Conservation (phyloP, 768 basidiomycete genomes). For the Lactarius pseudohatsudake region DNA sequence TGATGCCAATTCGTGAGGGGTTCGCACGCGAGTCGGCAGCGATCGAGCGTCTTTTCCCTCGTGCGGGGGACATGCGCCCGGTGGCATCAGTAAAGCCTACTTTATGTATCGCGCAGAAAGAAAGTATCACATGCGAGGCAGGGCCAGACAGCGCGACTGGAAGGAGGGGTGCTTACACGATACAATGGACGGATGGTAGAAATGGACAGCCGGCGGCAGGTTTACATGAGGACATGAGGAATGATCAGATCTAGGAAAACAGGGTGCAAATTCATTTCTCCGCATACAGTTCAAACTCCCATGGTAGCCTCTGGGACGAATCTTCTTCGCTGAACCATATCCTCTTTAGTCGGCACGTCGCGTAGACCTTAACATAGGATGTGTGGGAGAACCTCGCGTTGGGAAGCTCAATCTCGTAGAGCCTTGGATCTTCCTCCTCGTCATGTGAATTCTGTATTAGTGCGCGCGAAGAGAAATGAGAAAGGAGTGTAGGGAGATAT, state of each 20-base stretch:
- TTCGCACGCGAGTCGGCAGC: conserved; percentile 58
- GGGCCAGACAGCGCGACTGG: conserved; percentile 32
- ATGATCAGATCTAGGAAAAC: not conserved
- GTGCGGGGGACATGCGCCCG: conserved; percentile 19
- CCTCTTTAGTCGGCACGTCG: conserved; percentile 71
- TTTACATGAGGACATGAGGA: conserved; percentile 15
- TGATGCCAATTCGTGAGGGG: conserved; percentile 73
- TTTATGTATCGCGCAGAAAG: conserved; percentile 54
- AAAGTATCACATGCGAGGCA: conserved; percentile 56
- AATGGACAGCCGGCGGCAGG: conserved; percentile 6
- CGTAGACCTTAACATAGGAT: conserved; percentile 73
- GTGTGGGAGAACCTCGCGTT: conserved; percentile 61
- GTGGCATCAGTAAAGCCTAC: conserved; percentile 2
- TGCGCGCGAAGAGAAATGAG: conserved; percentile 57
- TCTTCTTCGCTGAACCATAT: conserved; percentile 71
- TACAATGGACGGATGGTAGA: conserved; percentile 55
- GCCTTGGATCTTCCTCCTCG: conserved; percentile 31
- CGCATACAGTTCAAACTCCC: conserved; percentile 74
- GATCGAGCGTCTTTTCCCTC: conserved; percentile 56
- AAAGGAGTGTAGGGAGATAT: conserved; percentile 57
- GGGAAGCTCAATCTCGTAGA: conserved; percentile 40
- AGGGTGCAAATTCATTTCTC: conserved; percentile 14
- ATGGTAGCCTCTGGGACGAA: conserved; percentile 51
- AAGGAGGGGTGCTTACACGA: conserved; percentile 55
- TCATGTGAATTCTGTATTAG: conserved; percentile 32